Evolutionary conservation across 164 flowering plant genomes (phyloP).

Genomic region (Berberis vulgaris): DNA sequence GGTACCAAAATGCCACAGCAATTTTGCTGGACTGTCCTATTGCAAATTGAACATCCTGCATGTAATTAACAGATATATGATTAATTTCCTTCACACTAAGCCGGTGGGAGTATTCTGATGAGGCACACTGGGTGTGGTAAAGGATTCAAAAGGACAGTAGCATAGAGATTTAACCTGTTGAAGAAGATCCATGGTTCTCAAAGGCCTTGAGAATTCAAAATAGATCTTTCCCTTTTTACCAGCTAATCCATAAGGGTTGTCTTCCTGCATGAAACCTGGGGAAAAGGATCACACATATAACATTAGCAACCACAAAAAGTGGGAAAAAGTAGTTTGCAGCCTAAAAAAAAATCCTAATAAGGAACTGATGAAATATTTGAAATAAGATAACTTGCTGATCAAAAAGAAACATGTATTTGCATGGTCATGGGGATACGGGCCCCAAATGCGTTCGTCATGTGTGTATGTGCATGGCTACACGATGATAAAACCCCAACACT

Average conservation of each 20-base stretch:
- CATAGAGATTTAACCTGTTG: conserved; percentile 59
- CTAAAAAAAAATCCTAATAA: too few relatives aligned
- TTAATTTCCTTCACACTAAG: not conserved
- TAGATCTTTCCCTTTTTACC: conserved; percentile 69
- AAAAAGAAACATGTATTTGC: too few relatives aligned
- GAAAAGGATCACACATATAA: not conserved
- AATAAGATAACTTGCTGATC: too few relatives aligned
- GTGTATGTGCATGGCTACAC: too few relatives aligned
- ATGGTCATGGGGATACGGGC: too few relatives aligned
- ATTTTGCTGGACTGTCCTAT: conserved; percentile 64
- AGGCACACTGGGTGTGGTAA: not conserved
- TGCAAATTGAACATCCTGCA: conserved; percentile 88
- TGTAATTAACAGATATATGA: not conserved
- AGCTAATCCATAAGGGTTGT: conserved; percentile 65
- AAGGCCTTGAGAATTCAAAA: conserved; percentile 93
- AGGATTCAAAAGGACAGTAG: not conserved
- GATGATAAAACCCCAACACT: too few relatives aligned
- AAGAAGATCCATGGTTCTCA: conserved; percentile 90
- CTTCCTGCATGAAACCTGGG: conserved; percentile 79
- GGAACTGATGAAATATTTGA: too few relatives aligned
- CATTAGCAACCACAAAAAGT: too few relatives aligned
- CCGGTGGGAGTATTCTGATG: not conserved
- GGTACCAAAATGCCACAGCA: conserved; percentile 94
- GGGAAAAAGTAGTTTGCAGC: too few relatives aligned
- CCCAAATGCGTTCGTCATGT: too few relatives aligned